phyloP scores from a whole-genome alignment of 345 rosid genomes.

The Iberis pinnata region DNA sequence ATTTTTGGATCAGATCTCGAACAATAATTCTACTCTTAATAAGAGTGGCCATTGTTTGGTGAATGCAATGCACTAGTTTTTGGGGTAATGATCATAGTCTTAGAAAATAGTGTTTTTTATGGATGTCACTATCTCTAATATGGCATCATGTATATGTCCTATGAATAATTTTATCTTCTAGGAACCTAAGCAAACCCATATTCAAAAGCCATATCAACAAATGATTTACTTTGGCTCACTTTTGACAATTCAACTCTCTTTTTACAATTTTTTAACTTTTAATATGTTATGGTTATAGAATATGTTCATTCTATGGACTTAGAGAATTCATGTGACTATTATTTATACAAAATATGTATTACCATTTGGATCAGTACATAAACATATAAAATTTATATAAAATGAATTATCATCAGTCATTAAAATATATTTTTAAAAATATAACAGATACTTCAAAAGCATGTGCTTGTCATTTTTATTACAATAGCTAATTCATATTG shows the following conservation, averaged over 20 bases:
- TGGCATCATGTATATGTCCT: conserved; percentile 11
- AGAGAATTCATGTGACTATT: neutral
- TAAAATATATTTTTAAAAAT: too few relatives aligned
- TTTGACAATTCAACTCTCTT: conserved; percentile 22
- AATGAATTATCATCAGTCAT: too few relatives aligned
- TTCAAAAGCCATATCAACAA: conserved; percentile 22
- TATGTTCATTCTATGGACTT: neutral
- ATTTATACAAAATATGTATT: too few relatives aligned
- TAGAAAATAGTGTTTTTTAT: conserved; percentile 14
- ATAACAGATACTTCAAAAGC: too few relatives aligned
- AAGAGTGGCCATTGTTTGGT: neutral
- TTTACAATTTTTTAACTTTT: neutral
- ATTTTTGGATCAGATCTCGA: too few relatives aligned
- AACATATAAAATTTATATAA: too few relatives aligned
- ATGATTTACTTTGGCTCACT: conserved; percentile 26
- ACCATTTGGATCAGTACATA: too few relatives aligned
- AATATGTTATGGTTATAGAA: neutral
- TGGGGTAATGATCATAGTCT: conserved; percentile 7
- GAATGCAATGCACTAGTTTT: conserved; percentile 16
- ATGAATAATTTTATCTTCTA: neutral
- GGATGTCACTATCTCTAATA: conserved; percentile 21
- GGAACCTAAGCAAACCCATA: conserved; percentile 7
- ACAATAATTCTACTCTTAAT: too few relatives aligned
- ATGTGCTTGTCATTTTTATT: too few relatives aligned
- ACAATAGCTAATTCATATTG: too few relatives aligned